Evolutionary conservation across 1,139 yeast species (phyloP), one percentile per base, ranked within the genome.

Genomic region (Geotrichum fermentans): DNA sequence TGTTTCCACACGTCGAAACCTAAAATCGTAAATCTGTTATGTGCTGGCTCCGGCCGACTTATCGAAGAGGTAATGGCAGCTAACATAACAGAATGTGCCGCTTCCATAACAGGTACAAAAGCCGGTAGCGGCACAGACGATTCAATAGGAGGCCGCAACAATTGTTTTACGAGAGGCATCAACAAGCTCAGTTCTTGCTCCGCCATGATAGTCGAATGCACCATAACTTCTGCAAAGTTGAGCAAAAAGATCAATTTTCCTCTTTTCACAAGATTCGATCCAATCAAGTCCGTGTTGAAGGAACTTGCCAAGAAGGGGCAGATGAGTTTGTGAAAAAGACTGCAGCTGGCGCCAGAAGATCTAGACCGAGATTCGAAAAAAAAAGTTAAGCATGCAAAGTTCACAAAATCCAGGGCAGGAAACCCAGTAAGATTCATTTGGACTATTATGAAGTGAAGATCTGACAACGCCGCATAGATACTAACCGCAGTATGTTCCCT

Each of bases 401-500:
- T 77, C n/a, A 82, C 79, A 61, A 80, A 83, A 57, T 81, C 82
- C 61, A 79, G 83, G 18, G 79, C 73, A 47, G 82, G 84, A 61
- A 84, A 83, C 1, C 88, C 88, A 1, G 86, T 83, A 35, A 77
- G 75, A 0, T 92, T 92, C 16, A 83, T 73, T 18, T 78, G 71
- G 36, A 77, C 72, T 13, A 82, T 63, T 4, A 83, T 71, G 57
- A 77, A 82, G 53, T 81, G 75, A 45, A 79, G 51, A 52, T 78
- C 69, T 57, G 75, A 80, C 13, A 83, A 66, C 4, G 68, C 63
- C 38, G 70, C 70, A 30, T 82, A 59, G 1, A 78, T 66, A 43
- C 70, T 68, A 29, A 72, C 43, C 62, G 72, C 59, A 58, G 69
- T 40, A 57, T 64, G 40, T 2, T 45, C 32, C 16, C 49, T 43